Conservation (phyloP, 192 early-diverging fungal species). For the Linnemannia elongata region DNA sequence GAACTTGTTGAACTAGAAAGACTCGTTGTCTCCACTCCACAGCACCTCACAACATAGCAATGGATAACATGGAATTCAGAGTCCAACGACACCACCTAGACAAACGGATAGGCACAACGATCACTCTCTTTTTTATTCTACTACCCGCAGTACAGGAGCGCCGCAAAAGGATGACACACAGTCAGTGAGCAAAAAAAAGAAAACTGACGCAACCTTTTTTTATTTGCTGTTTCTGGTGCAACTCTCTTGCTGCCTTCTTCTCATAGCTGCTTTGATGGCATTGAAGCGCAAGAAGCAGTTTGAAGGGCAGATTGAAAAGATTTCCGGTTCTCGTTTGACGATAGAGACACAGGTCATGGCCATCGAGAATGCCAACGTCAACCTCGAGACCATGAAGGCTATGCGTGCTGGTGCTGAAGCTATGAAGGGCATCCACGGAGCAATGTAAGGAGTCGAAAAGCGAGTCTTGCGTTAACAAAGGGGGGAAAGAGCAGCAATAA, state of each 20-base stretch:
- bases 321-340: conserved; percentile 89
- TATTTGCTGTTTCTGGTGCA: background rate
- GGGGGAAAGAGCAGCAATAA: background rate
- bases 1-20: too few relatives aligned
- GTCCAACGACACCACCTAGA: background rate
- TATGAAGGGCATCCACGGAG: conserved; percentile 93
- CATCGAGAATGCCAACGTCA: conserved; percentile 96
- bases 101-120: background rate
- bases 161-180: background rate
- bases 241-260: background rate
- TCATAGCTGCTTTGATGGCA: conserved; percentile 87
- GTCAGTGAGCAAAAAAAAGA: background rate
- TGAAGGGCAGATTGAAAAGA: conserved; percentile 89
- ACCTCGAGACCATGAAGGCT: conserved; percentile 94
- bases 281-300: conserved; percentile 93
- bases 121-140: background rate
- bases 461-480: background rate
- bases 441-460: conserved; percentile 68
- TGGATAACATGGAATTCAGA: too few relatives aligned
- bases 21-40: too few relatives aligned
- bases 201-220: conserved; percentile 19
- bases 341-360: conserved; percentile 96
- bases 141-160: background rate
- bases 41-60: too few relatives aligned
- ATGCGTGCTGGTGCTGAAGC: conserved; percentile 94